phyloP scores from a whole-genome alignment of 148 eudicot species.

The Amaranthus palmeri region DNA sequence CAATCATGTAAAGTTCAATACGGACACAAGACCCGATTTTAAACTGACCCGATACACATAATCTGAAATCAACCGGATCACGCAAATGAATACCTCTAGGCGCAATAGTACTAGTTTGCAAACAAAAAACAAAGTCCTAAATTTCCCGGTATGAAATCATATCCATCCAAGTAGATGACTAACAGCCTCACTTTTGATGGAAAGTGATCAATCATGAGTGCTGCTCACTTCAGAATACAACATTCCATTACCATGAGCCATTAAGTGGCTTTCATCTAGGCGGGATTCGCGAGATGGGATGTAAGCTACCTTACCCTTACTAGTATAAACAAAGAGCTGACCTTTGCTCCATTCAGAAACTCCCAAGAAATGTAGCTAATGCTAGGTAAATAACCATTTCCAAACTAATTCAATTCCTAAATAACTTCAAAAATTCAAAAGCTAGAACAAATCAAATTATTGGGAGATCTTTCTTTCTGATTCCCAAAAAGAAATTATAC shows the following conservation, averaged over 20 bases:
- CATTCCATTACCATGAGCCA: background rate
- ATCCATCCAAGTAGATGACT: background rate
- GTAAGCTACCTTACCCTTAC: too few species aligned
- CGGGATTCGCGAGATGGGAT: too few species aligned
- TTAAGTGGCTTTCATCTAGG: too few species aligned
- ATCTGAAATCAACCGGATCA: too few species aligned
- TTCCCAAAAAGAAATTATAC: background rate
- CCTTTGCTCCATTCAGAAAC: too few species aligned
- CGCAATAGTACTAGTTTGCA: background rate
- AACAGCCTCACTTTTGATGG: background rate
- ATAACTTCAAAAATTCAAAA: background rate
- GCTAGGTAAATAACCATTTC: background rate
- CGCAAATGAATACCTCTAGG: too few species aligned
- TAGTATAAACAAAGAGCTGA: too few species aligned
- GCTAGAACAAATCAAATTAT: background rate
- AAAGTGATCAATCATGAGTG: background rate
- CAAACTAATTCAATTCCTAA: background rate
- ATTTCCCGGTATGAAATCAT: background rate
- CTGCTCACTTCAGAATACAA: background rate
- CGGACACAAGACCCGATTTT: too few species aligned
- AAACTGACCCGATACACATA: too few species aligned
- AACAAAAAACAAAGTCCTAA: background rate
- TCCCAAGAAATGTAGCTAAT: background rate
- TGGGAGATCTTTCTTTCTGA: background rate
- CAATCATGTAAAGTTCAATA: background rate